phyloP scores from a whole-genome alignment of 495 filamentous ascomycete species.

The Chaetomium tenue region DNA sequence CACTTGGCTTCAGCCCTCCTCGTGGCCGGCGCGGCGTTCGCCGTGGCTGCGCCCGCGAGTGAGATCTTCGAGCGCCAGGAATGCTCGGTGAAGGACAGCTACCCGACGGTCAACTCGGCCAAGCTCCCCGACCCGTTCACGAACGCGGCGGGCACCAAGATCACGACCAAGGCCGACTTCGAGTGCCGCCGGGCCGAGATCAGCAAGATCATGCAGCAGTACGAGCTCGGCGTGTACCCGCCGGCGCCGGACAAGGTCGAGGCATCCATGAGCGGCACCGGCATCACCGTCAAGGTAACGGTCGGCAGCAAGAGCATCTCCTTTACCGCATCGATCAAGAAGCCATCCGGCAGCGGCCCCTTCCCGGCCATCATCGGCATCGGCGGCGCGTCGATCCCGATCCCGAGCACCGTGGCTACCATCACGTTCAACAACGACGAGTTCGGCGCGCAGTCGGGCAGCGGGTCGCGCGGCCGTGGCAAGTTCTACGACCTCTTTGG shows the following conservation, averaged over 20 bases:
- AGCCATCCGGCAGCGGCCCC: slow-evolving; percentile 42
- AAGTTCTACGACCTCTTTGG: slow-evolving; percentile 55
- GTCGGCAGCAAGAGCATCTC: slow-evolving; percentile 49
- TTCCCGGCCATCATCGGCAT: slow-evolving; percentile 53
- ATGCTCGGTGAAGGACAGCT: slow-evolving; percentile 33
- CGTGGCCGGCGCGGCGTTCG: slow-evolving; percentile 42
- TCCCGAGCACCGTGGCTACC: slow-evolving; percentile 47
- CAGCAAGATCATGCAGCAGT: slow-evolving; percentile 50
- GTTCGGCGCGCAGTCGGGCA: slow-evolving; percentile 44
- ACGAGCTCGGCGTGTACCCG: slow-evolving; percentile 53
- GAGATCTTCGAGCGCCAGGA: slow-evolving; percentile 48
- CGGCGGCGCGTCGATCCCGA: slow-evolving; percentile 49
- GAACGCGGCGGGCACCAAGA: slow-evolving; percentile 42
- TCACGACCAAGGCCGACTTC: slow-evolving; percentile 50
- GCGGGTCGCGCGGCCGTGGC: slow-evolving; percentile 44
- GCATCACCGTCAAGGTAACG: slow-evolving; percentile 45
- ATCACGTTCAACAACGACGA: slow-evolving; percentile 53
- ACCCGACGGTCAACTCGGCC: slow-evolving; percentile 35
- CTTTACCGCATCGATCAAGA: slow-evolving; percentile 47
- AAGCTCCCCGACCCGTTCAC: slow-evolving; percentile 57
- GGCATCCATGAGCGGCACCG: slow-evolving; percentile 42
- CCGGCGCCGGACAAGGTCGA: slow-evolving; percentile 45
- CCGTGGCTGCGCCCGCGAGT: slow-evolving; percentile 41
- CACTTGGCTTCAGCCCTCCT: slow-evolving; percentile 45
- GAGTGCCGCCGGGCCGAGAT: slow-evolving; percentile 53